Conservation (phyloP, 2,329 filamentous ascomycete genomes). For the Verticillium tricorpus region DNA sequence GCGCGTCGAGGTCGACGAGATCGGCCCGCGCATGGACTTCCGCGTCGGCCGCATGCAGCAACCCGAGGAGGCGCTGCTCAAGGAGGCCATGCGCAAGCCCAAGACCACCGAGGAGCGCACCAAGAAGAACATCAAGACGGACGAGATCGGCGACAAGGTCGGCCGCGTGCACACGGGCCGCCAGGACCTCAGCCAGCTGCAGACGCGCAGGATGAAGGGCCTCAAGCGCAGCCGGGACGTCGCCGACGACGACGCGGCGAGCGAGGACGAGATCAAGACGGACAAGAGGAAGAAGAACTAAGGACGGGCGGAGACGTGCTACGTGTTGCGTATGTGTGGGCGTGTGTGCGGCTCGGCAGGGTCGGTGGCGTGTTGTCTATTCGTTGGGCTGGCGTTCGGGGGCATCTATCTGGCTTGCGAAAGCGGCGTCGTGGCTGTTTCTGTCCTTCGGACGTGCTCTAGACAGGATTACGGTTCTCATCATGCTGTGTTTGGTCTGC, state of each 20-base stretch:
- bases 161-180: constrained; percentile 87
- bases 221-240: constrained; percentile 73
- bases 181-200: constrained; percentile 81
- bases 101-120: constrained; percentile 70
- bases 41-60: constrained; percentile 75
- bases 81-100: constrained; percentile 85
- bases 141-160: constrained; percentile 92
- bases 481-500: background rate
- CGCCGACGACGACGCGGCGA: constrained; percentile 48
- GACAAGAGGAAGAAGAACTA: constrained; percentile 10
- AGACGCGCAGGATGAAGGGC: constrained; percentile 99
- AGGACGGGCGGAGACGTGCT: background rate
- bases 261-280: constrained; percentile 38
- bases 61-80: constrained; percentile 73
- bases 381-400: background rate
- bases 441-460: background rate
- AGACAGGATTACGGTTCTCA: background rate
- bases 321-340: too few species aligned
- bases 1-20: constrained; percentile 89
- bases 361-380: background rate
- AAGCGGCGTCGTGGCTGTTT: background rate
- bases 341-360: too few species aligned
- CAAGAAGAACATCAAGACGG: constrained; percentile 96
- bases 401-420: background rate
- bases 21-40: constrained; percentile 92